Conservation (phyloP, 768 basidiomycete genomes). For the Boletus tomentosulus region DNA sequence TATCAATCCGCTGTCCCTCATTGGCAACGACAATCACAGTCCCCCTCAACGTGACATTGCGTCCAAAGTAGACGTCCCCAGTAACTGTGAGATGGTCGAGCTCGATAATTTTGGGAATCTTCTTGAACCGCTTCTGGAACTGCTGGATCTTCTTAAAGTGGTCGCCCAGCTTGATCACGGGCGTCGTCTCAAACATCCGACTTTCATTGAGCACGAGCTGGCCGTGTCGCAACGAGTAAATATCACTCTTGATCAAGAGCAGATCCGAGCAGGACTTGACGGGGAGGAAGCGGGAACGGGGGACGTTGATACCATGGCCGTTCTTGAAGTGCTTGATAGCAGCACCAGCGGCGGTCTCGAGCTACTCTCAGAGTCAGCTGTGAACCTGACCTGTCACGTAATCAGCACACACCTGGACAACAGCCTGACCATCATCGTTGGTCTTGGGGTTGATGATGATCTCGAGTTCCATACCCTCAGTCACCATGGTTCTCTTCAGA, state of each 20-base stretch:
- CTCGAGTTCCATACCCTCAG: constrained; percentile 65
- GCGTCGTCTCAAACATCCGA: constrained; percentile 57
- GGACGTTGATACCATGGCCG: constrained; percentile 71
- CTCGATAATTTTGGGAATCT: constrained; percentile 69
- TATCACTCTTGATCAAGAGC: constrained; percentile 63
- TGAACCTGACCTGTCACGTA: neutral
- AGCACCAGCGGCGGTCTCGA: constrained; percentile 74
- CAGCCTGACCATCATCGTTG: constrained; percentile 63
- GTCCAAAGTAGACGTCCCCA: constrained; percentile 64
- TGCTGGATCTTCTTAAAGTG: constrained; percentile 72
- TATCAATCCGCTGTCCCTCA: constrained; percentile 69
- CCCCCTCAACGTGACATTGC: constrained; percentile 59
- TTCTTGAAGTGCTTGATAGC: constrained; percentile 70
- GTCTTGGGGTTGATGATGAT: constrained; percentile 76
- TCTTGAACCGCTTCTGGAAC: constrained; percentile 75
- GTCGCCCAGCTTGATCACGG: constrained; percentile 75
- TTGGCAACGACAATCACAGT: constrained; percentile 76
- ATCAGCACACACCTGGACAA: constrained; percentile 50
- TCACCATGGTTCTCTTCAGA: constrained; percentile 72
- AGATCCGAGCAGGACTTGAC: constrained; percentile 61
- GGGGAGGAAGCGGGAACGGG: constrained; percentile 67
- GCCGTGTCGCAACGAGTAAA: constrained; percentile 69
- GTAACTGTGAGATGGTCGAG: constrained; percentile 73
- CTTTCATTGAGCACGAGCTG: constrained; percentile 57
- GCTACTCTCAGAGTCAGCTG: constrained; percentile 28